phyloP scores from a whole-genome alignment of 352 stramenopile species.

The Phytophthora hybrid region DNA sequence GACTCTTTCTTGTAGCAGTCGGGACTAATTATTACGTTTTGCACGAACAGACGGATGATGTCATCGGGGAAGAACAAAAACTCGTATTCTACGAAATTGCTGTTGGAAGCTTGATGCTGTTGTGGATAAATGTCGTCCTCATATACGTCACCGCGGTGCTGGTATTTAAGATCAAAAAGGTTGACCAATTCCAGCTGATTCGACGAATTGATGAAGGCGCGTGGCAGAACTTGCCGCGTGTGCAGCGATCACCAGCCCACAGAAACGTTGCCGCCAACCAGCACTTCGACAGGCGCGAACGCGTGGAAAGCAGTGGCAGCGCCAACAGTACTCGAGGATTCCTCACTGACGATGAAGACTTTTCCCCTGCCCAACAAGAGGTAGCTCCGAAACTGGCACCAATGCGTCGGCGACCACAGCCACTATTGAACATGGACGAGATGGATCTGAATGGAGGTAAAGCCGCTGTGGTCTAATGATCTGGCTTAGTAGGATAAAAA shows the following conservation, averaged over 20 bases:
- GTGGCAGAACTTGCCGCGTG: slow-evolving; percentile 83
- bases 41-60: slow-evolving; percentile 57
- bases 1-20: background rate
- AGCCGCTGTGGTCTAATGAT: slow-evolving; percentile 27
- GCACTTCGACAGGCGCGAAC: slow-evolving; percentile 24
- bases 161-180: slow-evolving; percentile 92
- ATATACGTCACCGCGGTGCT: slow-evolving; percentile 89
- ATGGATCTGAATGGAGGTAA: slow-evolving; percentile 7
- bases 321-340: slow-evolving; percentile 45
- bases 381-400: slow-evolving; percentile 25
- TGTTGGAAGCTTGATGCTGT: slow-evolving; percentile 79
- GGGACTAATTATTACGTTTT: background rate
- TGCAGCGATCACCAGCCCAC: slow-evolving; percentile 67
- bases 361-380: slow-evolving; percentile 14
- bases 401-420: slow-evolving; percentile 26
- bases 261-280: slow-evolving; percentile 11
- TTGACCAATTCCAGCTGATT: slow-evolving; percentile 87
- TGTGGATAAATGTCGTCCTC: slow-evolving; percentile 91
- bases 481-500: slow-evolving; percentile 1
- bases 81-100: slow-evolving; percentile 90
- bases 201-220: slow-evolving; percentile 75
- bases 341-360: slow-evolving; percentile 24
- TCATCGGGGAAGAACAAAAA: slow-evolving; percentile 85
- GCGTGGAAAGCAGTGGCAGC: slow-evolving; percentile 53
- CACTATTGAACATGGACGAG: slow-evolving; percentile 21